Conservation (phyloP, 345 rosid species). For the Combretum micranthum region DNA sequence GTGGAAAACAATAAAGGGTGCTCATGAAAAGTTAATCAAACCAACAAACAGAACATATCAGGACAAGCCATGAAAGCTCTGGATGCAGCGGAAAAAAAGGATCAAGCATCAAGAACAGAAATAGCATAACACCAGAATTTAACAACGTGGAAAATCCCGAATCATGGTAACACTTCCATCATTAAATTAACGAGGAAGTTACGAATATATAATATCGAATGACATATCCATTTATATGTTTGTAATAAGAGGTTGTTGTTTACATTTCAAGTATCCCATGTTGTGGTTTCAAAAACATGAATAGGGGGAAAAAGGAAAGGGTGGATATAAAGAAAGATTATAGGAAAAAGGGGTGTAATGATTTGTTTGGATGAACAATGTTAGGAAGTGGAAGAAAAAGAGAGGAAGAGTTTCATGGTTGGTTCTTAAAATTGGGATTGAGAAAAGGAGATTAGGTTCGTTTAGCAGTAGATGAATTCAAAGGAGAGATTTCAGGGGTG, state of each 20-base stretch:
- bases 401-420: conserved; percentile 20
- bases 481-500: conserved; percentile 57
- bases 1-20: conserved; percentile 24
- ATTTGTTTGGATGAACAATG: conserved; percentile 8
- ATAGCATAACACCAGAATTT: too few species aligned
- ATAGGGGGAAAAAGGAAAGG: background rate
- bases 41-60: conserved; percentile 8
- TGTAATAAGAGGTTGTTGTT: too few species aligned
- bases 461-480: conserved; percentile 49
- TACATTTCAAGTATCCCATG: background rate
- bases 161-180: too few species aligned
- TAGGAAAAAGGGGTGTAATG: conserved; percentile 24
- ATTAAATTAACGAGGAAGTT: too few species aligned
- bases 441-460: conserved; percentile 22
- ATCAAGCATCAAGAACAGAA: too few species aligned
- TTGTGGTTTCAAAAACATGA: conserved; percentile 2
- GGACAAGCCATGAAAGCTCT: background rate
- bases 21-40: conserved; percentile 46
- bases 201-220: too few species aligned
- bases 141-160: too few species aligned
- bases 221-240: too few species aligned
- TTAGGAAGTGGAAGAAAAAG: conserved; percentile 12
- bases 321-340: conserved; percentile 9
- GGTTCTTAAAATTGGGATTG: conserved; percentile 18
- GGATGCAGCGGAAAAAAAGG: too few species aligned